phyloP scores from a whole-genome alignment of 306 rosid species.

The Pachyrhizus erosus region DNA sequence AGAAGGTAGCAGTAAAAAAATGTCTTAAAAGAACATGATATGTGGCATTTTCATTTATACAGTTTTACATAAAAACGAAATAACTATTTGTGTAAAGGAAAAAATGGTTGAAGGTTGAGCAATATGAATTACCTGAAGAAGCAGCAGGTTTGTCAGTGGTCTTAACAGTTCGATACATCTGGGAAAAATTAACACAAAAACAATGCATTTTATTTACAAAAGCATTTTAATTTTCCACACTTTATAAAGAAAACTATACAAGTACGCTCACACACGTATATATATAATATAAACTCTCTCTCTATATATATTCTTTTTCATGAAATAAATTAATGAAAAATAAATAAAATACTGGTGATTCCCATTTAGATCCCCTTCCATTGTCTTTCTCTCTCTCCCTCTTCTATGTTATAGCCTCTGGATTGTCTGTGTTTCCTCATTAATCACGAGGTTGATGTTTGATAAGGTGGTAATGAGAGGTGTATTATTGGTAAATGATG shows the following conservation, averaged over 20 bases:
- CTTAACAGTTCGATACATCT: constrained; percentile 98
- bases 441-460: constrained; percentile 80
- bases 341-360: neutral
- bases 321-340: neutral
- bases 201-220: constrained; percentile 16
- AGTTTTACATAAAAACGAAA: neutral
- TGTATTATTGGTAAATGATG: constrained; percentile 78
- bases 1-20: constrained; percentile 2
- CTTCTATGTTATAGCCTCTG: constrained; percentile 16
- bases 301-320: neutral
- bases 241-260: constrained; percentile 7
- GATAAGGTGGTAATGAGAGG: constrained; percentile 54
- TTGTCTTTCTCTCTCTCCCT: constrained; percentile 11
- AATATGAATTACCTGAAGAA: constrained; percentile 91
- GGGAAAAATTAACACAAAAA: constrained; percentile 39
- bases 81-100: neutral
- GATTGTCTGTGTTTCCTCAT: constrained; percentile 52
- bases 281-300: neutral
- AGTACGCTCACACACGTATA: neutral
- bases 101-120: constrained; percentile 44
- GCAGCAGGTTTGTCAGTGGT: constrained; percentile 95
- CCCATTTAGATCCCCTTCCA: constrained; percentile 36
- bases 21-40: constrained; percentile 39
- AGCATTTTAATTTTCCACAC: constrained; percentile 14
- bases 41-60: constrained; percentile 25